Conservation (phyloP, 78 protist species). For the Dictyostelium brefeldianum region DNA sequence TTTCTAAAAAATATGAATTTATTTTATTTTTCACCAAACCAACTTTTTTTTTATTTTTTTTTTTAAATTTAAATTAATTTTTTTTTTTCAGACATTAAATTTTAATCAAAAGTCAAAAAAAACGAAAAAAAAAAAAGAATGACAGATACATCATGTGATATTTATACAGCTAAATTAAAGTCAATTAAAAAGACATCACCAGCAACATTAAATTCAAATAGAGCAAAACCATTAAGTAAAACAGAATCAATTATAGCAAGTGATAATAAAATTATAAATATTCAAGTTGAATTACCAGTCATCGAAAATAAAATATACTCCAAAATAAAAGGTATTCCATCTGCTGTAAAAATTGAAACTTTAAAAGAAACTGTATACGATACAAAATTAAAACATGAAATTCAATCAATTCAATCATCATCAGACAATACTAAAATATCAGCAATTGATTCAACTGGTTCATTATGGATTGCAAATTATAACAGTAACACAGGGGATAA, state of each 20-base stretch:
- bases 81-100: no score
- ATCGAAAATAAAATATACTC: constrained; percentile 16
- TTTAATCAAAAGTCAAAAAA: no score
- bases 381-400: constrained; percentile 30
- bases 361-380: not conserved
- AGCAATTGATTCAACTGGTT: constrained; percentile 20
- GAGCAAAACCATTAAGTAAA: constrained; percentile 20
- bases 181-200: constrained; percentile 49
- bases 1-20: no score
- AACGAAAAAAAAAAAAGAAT: not conserved
- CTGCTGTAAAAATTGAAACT: constrained; percentile 37
- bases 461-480: not conserved
- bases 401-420: constrained; percentile 40
- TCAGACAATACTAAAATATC: not conserved
- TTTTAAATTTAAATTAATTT: no score
- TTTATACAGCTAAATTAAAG: constrained; percentile 42
- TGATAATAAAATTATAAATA: constrained; percentile 8
- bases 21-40: no score
- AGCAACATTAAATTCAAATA: constrained; percentile 36
- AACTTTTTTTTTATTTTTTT: no score
- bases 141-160: constrained; percentile 42
- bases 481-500: not conserved
- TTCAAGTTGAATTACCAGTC: constrained; percentile 55
- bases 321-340: constrained; percentile 72
- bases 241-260: constrained; percentile 14